A percentile compares a stretch with the other conserved stretches of the same genome.
Evolutionary conservation across 164 flowering plant genomes (phyloP).

Genomic region (Aristolochia californica): DNA sequence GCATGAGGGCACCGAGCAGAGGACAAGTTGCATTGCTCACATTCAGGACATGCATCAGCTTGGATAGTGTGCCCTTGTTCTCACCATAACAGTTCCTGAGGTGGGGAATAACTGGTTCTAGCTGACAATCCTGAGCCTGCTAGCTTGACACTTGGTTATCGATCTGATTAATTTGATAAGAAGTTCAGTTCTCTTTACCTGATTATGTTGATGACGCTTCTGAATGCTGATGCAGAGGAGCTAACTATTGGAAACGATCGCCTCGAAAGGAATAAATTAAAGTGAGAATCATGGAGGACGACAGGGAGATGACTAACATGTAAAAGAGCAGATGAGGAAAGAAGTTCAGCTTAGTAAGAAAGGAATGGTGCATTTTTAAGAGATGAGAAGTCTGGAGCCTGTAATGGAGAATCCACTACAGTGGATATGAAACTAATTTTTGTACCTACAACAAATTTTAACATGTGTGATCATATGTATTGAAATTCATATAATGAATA

Average conservation of each 20-base stretch:
- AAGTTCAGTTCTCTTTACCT: neutral
- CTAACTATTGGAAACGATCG: constrained; percentile 80
- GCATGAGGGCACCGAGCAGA: constrained; percentile 79
- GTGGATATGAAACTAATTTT: no score
- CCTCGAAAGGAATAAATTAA: constrained; percentile 89
- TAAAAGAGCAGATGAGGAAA: constrained; percentile 82
- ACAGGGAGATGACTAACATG: constrained; percentile 89
- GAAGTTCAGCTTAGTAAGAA: constrained; percentile 80
- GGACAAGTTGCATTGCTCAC: constrained; percentile 94
- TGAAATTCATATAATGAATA: no score
- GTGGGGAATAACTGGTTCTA: constrained; percentile 76
- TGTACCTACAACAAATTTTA: neutral
- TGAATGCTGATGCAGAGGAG: constrained; percentile 40
- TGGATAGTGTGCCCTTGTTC: constrained; percentile 89
- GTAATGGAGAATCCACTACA: no score
- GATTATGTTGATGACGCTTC: neutral
- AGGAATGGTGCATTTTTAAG: constrained; percentile 92
- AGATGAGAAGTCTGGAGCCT: no score
- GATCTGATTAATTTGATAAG: neutral
- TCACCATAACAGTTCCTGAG: constrained; percentile 82
- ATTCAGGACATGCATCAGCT: constrained; percentile 88
- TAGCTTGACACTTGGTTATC: constrained; percentile 22
- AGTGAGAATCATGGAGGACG: constrained; percentile 69
- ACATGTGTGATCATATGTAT: no score
- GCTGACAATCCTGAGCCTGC: constrained; percentile 70